phyloP scores from a whole-genome alignment of 139 green algal species.

The Coelastrella sp. region DNA sequence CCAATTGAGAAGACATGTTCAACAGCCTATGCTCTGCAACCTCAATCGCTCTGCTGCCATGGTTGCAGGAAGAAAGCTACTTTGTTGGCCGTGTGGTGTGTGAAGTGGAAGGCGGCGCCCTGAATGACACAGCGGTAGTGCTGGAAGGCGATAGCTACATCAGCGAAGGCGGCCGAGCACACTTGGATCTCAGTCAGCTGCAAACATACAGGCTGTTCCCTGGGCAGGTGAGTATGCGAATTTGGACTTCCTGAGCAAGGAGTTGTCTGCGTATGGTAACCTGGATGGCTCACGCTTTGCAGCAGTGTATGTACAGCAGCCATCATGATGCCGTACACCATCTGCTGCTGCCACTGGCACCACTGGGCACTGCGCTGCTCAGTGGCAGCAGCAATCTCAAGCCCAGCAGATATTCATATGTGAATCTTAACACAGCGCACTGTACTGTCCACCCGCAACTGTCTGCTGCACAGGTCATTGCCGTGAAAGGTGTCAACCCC shows the following conservation, averaged over 20 bases:
- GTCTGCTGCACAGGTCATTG: constrained; percentile 28
- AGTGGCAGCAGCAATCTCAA: too few species aligned
- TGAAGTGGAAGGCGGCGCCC: constrained; percentile 52
- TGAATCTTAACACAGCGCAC: too few species aligned
- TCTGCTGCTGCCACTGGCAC: too few species aligned
- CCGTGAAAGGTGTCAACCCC: constrained; percentile 80
- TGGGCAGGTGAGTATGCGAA: constrained; percentile 53
- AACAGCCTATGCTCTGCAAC: too few species aligned
- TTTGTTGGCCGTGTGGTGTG: constrained; percentile 82
- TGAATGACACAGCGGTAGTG: constrained; percentile 79
- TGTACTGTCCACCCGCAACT: background rate
- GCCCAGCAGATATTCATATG: background rate
- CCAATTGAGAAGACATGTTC: too few species aligned
- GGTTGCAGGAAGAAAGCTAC: constrained; percentile 68
- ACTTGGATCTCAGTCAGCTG: constrained; percentile 78
- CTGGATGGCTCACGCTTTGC: too few species aligned
- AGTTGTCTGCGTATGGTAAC: too few species aligned
- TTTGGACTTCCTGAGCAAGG: too few species aligned
- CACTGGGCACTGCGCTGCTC: too few species aligned
- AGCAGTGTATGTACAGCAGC: too few species aligned
- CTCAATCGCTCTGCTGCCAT: background rate
- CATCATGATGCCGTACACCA: too few species aligned
- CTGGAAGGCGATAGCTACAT: constrained; percentile 80
- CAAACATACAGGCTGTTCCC: constrained; percentile 52
- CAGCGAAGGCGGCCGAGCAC: constrained; percentile 74